phyloP scores from a whole-genome alignment of 805 yeast genomes.

The Starmerella etchellsii region DNA sequence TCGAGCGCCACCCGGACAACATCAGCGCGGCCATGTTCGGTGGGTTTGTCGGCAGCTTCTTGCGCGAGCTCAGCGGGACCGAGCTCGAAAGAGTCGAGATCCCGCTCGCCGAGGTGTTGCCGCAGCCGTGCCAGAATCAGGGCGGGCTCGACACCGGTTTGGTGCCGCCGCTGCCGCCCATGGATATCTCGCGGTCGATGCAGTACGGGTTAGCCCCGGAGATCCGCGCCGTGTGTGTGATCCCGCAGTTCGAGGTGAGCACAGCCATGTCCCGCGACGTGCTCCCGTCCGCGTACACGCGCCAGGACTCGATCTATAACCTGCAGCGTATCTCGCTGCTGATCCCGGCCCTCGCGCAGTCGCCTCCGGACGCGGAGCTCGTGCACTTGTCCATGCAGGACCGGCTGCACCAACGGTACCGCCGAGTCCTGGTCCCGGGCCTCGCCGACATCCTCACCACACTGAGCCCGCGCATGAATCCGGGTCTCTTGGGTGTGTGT shows the following conservation, averaged over 20 bases:
- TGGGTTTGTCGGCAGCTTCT: conserved; percentile 91
- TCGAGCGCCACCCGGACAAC: conserved; percentile 97
- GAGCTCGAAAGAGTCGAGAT: conserved; percentile 68
- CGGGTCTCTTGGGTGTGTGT: conserved; percentile 86
- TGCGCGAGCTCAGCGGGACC: conserved; percentile 61
- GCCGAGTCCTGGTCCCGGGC: conserved; percentile 85
- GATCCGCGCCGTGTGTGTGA: conserved; percentile 78
- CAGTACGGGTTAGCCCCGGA: conserved; percentile 70
- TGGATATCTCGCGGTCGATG: conserved; percentile 76
- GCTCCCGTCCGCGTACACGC: conserved; percentile 64
- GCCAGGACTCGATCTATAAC: conserved; percentile 78
- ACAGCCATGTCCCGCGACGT: conserved; percentile 88
- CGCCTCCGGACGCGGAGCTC: conserved; percentile 67
- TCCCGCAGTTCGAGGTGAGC: conserved; percentile 88
- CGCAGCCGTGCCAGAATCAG: conserved; percentile 41
- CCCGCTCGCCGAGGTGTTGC: conserved; percentile 74
- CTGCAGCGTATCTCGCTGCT: conserved; percentile 85
- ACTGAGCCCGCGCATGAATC: conserved; percentile 69
- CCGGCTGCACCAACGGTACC: conserved; percentile 92
- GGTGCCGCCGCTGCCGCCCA: conserved; percentile 72
- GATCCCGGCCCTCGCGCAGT: conserved; percentile 80
- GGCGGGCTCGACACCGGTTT: conserved; percentile 58
- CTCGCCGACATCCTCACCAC: conserved; percentile 63
- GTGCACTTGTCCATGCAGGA: conserved; percentile 96
- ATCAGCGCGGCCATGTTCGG: conserved; percentile 99